These are phyloP conservation scores for Erodium texanum DNA, from an alignment of 441 rosid species.

Conservation along the genomic window DNA sequence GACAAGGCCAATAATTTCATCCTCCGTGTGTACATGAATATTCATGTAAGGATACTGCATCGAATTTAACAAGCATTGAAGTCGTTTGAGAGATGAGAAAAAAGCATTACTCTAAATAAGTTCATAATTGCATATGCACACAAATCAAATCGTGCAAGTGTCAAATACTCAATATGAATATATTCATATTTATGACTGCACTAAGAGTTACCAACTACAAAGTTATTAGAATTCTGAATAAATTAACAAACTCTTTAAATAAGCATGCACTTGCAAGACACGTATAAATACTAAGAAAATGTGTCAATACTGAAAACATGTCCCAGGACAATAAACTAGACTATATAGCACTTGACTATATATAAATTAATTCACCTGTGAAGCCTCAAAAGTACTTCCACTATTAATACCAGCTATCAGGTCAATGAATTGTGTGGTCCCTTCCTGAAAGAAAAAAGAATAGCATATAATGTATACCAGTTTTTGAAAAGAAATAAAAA, in stretches of 20 bases:
- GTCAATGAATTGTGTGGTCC: constrained; percentile 45
- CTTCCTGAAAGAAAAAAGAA: constrained; percentile 61
- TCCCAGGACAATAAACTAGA: constrained; percentile 11
- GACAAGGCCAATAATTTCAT: constrained; percentile 52
- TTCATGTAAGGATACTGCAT: constrained; percentile 74
- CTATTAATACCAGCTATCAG: constrained; percentile 60
- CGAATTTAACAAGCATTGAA: constrained; percentile 17
- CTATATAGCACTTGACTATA: constrained; percentile 13
- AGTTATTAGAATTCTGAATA: constrained; percentile 1
- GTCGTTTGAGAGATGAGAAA: neutral
- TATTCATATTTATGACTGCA: neutral
- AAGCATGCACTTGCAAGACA: neutral
- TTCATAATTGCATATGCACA: neutral
- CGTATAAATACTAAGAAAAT: neutral
- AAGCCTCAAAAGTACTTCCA: constrained; percentile 61
- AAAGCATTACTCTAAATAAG: neutral
- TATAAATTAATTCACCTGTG: constrained; percentile 51
- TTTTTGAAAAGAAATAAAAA: constrained; percentile 11
- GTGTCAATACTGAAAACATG: constrained; percentile 5
- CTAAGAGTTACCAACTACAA: constrained; percentile 1
- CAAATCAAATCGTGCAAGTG: neutral
- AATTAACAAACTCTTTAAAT: neutral
- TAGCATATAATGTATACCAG: constrained; percentile 15
- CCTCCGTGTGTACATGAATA: constrained; percentile 66
- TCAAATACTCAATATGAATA: neutral